A percentile compares a stretch with the other conserved stretches of the same genome.
phyloP scores from a whole-genome alignment of 768 basidiomycete species.

The Suillus subluteus region DNA sequence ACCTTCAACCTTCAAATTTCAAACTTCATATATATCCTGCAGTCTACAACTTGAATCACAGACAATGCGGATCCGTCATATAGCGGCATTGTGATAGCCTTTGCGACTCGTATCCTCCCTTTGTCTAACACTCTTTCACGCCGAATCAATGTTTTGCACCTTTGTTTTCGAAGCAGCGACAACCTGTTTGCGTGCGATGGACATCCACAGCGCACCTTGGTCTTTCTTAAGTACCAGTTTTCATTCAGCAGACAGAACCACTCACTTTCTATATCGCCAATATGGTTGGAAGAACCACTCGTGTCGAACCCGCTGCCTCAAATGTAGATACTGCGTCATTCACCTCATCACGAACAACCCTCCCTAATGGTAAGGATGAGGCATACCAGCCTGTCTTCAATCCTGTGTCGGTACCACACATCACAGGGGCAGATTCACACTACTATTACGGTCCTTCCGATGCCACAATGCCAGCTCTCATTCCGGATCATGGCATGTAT shows the following conservation, averaged over 20 bases:
- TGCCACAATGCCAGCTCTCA: constrained; percentile 2
- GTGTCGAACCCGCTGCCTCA: not conserved
- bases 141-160: not conserved
- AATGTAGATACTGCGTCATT: not conserved
- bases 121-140: constrained; percentile 7
- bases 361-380: not conserved
- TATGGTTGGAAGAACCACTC: not conserved
- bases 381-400: not conserved
- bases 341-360: not conserved
- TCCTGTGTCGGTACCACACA: not conserved
- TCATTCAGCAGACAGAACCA: not conserved
- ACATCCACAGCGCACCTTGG: not conserved
- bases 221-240: not conserved
- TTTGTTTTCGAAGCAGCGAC: not conserved
- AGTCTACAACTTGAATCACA: not conserved
- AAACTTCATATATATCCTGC: not conserved
- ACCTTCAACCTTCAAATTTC: not conserved
- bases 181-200: not conserved
- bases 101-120: not conserved
- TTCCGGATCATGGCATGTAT: constrained; percentile 6
- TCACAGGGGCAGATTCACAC: not conserved
- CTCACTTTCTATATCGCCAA: too few species aligned
- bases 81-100: too few species aligned
- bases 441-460: constrained; percentile 11
- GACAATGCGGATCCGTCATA: not conserved